These are phyloP conservation scores for Aspergillus sp. DNA, from an alignment of 2,329 filamentous ascomycete genomes.

Conservation along the genomic window DNA sequence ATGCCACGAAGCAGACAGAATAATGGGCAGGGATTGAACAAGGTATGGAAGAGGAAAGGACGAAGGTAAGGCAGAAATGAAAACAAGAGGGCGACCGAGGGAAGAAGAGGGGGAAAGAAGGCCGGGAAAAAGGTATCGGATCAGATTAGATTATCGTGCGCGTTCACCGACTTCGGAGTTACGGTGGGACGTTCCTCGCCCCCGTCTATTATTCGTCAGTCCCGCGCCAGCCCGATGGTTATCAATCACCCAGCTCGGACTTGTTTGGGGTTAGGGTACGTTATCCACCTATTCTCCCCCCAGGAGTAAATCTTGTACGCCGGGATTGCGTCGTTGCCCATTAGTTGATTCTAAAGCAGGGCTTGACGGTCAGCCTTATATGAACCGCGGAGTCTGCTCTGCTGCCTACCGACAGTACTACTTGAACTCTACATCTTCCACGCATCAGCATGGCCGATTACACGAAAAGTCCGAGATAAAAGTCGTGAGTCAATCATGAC, in stretches of 20 bases:
- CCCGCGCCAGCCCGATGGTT: conserved; percentile 12
- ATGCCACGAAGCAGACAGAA: not conserved
- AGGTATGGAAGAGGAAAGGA: not conserved
- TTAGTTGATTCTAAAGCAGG: not conserved
- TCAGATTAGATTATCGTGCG: conserved; percentile 38
- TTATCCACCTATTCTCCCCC: not conserved
- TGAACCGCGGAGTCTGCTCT: too few species aligned
- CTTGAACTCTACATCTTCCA: too few species aligned
- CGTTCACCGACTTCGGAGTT: conserved; percentile 27
- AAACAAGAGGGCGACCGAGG: conserved; percentile 12
- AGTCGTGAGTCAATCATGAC: not conserved
- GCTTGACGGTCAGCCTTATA: not conserved
- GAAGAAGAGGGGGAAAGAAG: conserved; percentile 7
- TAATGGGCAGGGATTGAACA: conserved; percentile 1
- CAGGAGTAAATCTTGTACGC: not conserved
- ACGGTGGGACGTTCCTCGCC: conserved; percentile 6
- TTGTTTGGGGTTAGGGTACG: conserved; percentile 9
- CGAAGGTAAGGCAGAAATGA: conserved; percentile 2
- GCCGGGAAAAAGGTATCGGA: conserved; percentile 26
- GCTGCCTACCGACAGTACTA: too few species aligned
- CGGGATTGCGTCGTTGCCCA: not conserved
- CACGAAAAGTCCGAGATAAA: not conserved
- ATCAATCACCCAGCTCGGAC: conserved; percentile 19
- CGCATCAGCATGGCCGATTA: too few species aligned
- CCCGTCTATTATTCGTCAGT: conserved; percentile 11